Conservation (phyloP, 139 green algal species). For the Picochlorum sp. region DNA sequence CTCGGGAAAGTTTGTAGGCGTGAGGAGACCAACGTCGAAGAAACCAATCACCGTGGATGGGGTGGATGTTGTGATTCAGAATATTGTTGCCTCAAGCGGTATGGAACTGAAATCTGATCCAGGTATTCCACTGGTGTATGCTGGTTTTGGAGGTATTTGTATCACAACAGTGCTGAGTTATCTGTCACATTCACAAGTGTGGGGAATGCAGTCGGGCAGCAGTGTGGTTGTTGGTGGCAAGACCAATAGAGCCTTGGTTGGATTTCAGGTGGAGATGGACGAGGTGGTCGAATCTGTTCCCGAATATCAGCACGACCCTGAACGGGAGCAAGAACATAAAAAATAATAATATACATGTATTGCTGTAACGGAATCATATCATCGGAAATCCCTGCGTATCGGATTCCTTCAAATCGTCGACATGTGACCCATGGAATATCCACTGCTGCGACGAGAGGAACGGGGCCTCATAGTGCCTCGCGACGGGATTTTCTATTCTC, state of each 20-base stretch:
- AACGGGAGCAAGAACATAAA: no score
- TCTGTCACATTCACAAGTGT: constrained; percentile 88
- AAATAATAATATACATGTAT: no score
- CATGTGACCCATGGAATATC: no score
- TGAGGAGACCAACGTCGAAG: constrained; percentile 73
- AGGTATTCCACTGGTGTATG: constrained; percentile 91
- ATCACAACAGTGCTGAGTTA: constrained; percentile 91
- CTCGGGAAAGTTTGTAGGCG: constrained; percentile 84
- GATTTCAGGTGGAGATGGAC: constrained; percentile 76
- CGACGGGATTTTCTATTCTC: no score
- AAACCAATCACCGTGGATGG: constrained; percentile 83
- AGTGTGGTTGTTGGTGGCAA: constrained; percentile 64
- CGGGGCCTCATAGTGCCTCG: no score
- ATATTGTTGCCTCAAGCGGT: constrained; percentile 64
- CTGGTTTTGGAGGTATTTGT: constrained; percentile 84
- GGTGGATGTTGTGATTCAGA: constrained; percentile 67
- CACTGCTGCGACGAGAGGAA: no score
- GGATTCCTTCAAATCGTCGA: no score
- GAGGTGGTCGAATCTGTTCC: no score
- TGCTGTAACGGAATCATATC: no score
- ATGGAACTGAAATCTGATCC: constrained; percentile 92
- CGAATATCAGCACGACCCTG: no score
- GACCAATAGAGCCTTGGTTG: constrained; percentile 74
- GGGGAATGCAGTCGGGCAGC: constrained; percentile 60
- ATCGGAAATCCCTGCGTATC: no score